Evolutionary conservation across 495 filamentous ascomycete species (phyloP).

Genomic region (Penicillium egyptiacum): DNA sequence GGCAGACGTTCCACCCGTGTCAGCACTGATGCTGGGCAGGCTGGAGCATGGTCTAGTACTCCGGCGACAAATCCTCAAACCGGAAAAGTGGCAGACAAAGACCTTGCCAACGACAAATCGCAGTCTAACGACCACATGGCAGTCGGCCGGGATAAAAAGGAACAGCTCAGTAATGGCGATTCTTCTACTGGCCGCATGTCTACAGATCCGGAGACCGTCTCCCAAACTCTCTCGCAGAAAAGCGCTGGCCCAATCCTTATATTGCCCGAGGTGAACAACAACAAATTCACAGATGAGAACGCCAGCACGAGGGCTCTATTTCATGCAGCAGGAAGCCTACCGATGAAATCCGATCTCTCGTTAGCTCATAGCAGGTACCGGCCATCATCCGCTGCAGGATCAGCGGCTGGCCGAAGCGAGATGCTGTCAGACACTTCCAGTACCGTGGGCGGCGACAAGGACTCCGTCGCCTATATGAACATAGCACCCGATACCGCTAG

Average conservation of each 20-base stretch:
- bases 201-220: constrained; percentile 13
- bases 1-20: constrained; percentile 28
- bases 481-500: constrained; percentile 35
- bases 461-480: constrained; percentile 24
- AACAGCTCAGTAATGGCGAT: constrained; percentile 10
- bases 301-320: constrained; percentile 41
- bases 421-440: constrained; percentile 34
- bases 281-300: constrained; percentile 33
- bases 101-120: neutral
- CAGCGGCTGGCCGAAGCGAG: constrained; percentile 35
- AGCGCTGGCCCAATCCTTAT: constrained; percentile 33
- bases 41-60: constrained; percentile 34
- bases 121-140: constrained; percentile 4
- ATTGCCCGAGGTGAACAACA: constrained; percentile 33
- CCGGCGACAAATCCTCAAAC: constrained; percentile 13
- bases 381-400: constrained; percentile 30
- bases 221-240: constrained; percentile 19
- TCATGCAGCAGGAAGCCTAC: constrained; percentile 34
- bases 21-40: constrained; percentile 39
- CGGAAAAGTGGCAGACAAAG: neutral
- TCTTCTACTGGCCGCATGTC: constrained; percentile 1
- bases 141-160: constrained; percentile 22
- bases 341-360: constrained; percentile 27
- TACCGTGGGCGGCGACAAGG: constrained; percentile 35
- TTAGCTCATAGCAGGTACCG: constrained; percentile 23